Conservation (phyloP, 1,284 basidiomycete species). For the Pseudozyma pruni region DNA sequence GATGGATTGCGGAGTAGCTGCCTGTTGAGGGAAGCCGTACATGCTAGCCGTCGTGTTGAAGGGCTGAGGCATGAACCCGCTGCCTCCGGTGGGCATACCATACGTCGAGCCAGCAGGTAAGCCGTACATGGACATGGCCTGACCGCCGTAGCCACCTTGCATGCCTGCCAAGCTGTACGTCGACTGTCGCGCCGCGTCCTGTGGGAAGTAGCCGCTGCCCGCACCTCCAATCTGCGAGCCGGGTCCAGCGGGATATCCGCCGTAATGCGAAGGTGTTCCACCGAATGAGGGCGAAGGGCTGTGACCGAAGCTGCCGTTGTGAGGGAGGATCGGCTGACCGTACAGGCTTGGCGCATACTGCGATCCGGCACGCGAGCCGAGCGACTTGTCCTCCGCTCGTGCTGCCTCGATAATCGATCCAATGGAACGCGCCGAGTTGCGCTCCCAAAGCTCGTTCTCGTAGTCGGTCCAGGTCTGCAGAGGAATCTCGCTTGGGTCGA, state of each 20-base stretch:
- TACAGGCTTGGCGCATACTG: conserved; percentile 55
- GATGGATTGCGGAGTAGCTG: conserved; percentile 30
- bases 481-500: conserved; percentile 94
- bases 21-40: conserved; percentile 44
- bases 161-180: conserved; percentile 45
- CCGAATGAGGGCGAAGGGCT: conserved; percentile 53
- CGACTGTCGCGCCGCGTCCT: conserved; percentile 47
- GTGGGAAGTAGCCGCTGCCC: conserved; percentile 39
- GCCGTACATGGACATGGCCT: conserved; percentile 59
- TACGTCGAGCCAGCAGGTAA: conserved; percentile 31
- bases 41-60: conserved; percentile 41
- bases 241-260: conserved; percentile 20
- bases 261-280: conserved; percentile 43
- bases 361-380: conserved; percentile 53
- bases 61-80: conserved; percentile 48
- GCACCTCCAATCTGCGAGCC: conserved; percentile 34
- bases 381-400: conserved; percentile 50
- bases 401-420: conserved; percentile 58
- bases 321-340: conserved; percentile 42
- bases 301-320: conserved; percentile 48
- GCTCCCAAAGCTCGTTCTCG: conserved; percentile 66
- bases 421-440: conserved; percentile 55
- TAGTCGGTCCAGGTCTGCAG: conserved; percentile 94
- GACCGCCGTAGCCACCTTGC: conserved; percentile 44
- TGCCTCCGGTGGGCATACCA: conserved; percentile 26